A percentile compares a stretch with the other conserved stretches of the same genome.
These are phyloP conservation scores for Flaveria trinervia DNA, from an alignment of 129 eudicot species.

Conservation along the genomic window DNA sequence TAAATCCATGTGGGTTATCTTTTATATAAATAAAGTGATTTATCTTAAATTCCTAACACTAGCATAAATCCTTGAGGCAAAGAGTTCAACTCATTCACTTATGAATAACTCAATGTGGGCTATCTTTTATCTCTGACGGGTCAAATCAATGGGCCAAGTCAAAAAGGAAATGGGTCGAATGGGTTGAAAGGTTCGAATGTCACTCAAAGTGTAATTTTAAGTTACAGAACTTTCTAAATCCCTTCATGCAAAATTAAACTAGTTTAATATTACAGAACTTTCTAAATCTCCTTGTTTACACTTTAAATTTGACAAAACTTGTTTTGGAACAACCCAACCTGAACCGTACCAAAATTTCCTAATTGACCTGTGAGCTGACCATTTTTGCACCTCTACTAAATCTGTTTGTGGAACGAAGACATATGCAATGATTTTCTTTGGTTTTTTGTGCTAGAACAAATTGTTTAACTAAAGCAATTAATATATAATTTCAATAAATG, in stretches of 20 bases:
- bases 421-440: slow-evolving; percentile 32
- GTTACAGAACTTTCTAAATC: background rate
- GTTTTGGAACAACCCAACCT: background rate
- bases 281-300: background rate
- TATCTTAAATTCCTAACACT: background rate
- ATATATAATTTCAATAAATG: background rate
- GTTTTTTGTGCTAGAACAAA: slow-evolving; percentile 29
- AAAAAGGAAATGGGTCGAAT: background rate
- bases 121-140: slow-evolving; percentile 1
- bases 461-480: slow-evolving; percentile 1
- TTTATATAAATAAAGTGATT: too few species aligned
- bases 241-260: background rate
- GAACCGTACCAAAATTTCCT: background rate
- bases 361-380: background rate
- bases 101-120: background rate
- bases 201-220: background rate
- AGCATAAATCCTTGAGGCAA: slow-evolving; percentile 3
- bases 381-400: background rate
- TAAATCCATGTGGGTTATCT: too few species aligned
- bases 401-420: slow-evolving; percentile 35
- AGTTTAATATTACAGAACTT: background rate
- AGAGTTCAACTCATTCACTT: background rate
- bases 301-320: background rate
- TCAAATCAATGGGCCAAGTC: slow-evolving; percentile 4
- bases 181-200: background rate